phyloP scores from a whole-genome alignment of 257 asterid species.

The Capsicum chinense region DNA sequence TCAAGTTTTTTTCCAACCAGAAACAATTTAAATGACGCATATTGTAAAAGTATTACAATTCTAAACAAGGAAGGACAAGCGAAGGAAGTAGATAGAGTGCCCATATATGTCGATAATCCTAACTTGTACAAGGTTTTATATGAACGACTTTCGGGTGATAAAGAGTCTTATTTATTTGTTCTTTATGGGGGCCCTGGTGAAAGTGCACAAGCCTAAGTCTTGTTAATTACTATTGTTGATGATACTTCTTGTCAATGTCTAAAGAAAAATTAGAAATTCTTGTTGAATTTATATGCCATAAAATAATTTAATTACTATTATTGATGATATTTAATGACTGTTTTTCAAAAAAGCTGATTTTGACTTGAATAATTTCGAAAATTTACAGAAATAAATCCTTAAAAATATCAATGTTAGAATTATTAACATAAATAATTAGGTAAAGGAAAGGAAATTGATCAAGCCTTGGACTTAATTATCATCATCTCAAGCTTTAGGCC shows the following conservation, averaged over 20 bases:
- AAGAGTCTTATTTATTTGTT: background rate
- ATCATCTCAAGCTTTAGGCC: too few species aligned
- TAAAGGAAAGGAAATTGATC: too few species aligned
- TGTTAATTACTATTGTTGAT: background rate
- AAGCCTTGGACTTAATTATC: too few species aligned
- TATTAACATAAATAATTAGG: too few species aligned
- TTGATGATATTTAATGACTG: too few species aligned
- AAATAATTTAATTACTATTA: too few species aligned
- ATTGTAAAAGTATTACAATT: background rate
- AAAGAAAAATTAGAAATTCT: background rate
- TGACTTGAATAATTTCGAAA: too few species aligned
- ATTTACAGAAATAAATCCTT: too few species aligned
- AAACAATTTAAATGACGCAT: background rate
- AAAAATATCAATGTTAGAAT: too few species aligned
- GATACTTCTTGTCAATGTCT: background rate
- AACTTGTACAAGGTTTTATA: background rate
- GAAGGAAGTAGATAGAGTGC: background rate
- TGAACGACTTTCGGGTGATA: background rate
- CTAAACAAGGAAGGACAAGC: background rate
- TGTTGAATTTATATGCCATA: too few species aligned
- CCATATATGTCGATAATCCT: background rate
- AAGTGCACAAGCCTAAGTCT: background rate
- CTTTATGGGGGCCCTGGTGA: background rate
- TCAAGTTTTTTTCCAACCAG: background rate
- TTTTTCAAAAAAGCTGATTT: too few species aligned